Base-by-base conservation (phyloP, 179 eudicot genomes). In the Pouteria campechiana region DNA sequence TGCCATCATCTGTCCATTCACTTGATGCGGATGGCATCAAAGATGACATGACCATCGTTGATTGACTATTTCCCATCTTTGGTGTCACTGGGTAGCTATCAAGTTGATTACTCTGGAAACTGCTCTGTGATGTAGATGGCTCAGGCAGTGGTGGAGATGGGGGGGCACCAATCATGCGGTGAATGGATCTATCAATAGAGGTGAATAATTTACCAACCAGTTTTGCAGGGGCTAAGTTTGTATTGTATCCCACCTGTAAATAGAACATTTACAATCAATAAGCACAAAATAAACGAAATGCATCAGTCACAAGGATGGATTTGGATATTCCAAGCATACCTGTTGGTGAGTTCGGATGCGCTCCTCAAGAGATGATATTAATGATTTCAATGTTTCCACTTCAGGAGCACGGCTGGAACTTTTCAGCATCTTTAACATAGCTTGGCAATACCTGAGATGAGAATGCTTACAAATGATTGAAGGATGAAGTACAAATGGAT, bases 101-200 rank as follows among this genome's bases (percentile, higher is more conserved):
- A 40, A 58, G 48, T 22, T 75, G 90, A 57, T 22, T 59, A 46
- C 70, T 55, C n/a, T 68, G 75, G n/a, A n/a, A n/a, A n/a, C n/a
- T n/a, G n/a, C n/a, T n/a, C n/a, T n/a, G n/a, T 28, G 73, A 4
- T 34, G 70, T 47, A 14, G 78, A 67, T 38, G 92, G 93, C 27
- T 39, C 77, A 48, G 98, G 74, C n/a, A n/a, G n/a, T n/a, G n/a
- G n/a, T n/a, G n/a, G n/a, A 3, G 98, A 94, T 13, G 97, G 94
- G 11, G 75, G 64, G 25, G 94, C 87, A 37, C 98, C 98, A 70
- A 86, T 88, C 50, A 87, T 96, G 47, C 94, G 83, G 22, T 87
- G 92, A 48, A 94, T 94, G 10, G 98, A 82, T 40, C 65, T 86
- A 61, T 90, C 98, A 61, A 90, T 52, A 51, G 86, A 62, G 63